A percentile compares a stretch with the other conserved stretches of the same genome.
Conservation (phyloP, 176 grass and related monocot genomes). For the Pontederia crassipes region DNA sequence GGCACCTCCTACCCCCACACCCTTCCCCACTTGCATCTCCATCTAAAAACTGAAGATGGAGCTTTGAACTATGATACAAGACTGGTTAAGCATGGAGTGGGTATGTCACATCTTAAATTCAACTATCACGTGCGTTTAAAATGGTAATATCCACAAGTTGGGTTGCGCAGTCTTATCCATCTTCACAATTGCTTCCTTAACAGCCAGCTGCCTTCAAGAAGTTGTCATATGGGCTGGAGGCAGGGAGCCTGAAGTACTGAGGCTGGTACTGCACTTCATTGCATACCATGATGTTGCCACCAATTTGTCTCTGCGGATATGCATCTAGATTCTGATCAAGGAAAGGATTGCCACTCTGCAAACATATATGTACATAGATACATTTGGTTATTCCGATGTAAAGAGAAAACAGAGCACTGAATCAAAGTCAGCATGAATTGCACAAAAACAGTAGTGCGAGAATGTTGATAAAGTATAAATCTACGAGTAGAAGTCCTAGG, state of each 20-base stretch:
- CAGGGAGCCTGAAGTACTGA: conserved; percentile 14
- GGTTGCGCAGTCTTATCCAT: not conserved
- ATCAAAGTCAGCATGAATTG: not conserved
- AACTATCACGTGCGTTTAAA: too few species aligned
- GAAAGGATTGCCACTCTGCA: conserved; percentile 13
- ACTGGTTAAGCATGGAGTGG: too few species aligned
- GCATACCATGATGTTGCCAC: not conserved
- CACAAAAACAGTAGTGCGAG: not conserved
- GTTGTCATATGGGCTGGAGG: conserved; percentile 21
- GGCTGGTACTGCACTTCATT: not conserved
- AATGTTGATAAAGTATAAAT: not conserved
- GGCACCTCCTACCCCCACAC: too few species aligned
- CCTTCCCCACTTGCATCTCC: too few species aligned
- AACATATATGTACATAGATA: conserved; percentile 11
- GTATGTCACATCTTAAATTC: too few species aligned
- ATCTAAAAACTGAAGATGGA: too few species aligned
- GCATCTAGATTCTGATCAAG: conserved; percentile 1
- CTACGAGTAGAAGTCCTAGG: not conserved
- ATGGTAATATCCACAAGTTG: too few species aligned
- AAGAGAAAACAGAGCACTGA: not conserved
- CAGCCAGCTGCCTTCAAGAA: conserved; percentile 20
- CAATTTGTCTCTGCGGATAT: not conserved
- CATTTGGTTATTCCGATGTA: not conserved
- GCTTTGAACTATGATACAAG: too few species aligned
- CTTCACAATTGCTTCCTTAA: not conserved